A percentile compares a stretch with the other conserved stretches of the same genome.
These are phyloP conservation scores for Pleurotus tuoliensis DNA, from an alignment of 768 basidiomycete genomes.

Conservation along the genomic window DNA sequence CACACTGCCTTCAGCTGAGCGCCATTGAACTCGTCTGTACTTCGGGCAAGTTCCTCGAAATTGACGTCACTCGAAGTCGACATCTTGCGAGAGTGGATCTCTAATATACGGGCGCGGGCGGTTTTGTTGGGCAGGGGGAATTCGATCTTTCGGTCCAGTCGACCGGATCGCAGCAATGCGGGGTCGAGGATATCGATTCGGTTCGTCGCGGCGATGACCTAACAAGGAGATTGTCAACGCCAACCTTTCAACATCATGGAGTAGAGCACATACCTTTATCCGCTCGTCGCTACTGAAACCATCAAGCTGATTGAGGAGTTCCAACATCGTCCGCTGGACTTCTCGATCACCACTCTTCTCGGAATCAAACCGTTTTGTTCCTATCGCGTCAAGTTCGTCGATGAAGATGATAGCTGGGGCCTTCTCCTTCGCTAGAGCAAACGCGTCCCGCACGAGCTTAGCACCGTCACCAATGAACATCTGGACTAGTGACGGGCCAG, in stretches of 20 bases:
- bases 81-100: constrained; percentile 98
- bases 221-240: constrained; percentile 7
- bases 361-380: constrained; percentile 97
- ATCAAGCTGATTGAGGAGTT: constrained; percentile 95
- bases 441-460: constrained; percentile 96
- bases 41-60: constrained; percentile 93
- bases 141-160: constrained; percentile 97
- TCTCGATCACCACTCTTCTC: constrained; percentile 99
- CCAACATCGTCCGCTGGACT: constrained; percentile 99
- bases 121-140: constrained; percentile 96
- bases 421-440: constrained; percentile 97
- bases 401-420: constrained; percentile 99
- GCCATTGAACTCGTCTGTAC: constrained; percentile 98
- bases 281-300: constrained; percentile 96
- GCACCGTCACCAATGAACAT: constrained; percentile 99
- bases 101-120: constrained; percentile 92
- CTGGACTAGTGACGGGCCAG: constrained; percentile 96
- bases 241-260: neutral
- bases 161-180: constrained; percentile 95
- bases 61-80: constrained; percentile 83
- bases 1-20: constrained; percentile 96
- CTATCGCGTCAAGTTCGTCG: constrained; percentile 97
- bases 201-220: constrained; percentile 99
- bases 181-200: constrained; percentile 98
- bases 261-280: constrained; percentile 71